Conservation (phyloP, 2,329 filamentous ascomycete genomes). For the Fusarium sp. region DNA sequence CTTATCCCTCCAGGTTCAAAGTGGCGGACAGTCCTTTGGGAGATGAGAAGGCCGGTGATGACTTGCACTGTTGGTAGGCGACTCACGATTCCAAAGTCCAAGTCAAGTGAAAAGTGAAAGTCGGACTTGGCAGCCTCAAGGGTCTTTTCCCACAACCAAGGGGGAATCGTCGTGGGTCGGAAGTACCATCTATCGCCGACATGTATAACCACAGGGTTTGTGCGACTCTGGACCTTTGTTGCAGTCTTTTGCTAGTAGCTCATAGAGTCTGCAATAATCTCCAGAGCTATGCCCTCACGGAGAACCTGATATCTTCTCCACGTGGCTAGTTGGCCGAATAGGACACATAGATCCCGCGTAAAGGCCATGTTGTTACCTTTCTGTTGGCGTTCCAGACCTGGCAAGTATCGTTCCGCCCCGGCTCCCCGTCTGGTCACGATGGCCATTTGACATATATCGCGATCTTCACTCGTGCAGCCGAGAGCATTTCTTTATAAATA, state of each 20-base stretch:
- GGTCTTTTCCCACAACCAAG: not conserved
- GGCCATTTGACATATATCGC: not conserved
- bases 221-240: not conserved
- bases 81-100: not conserved
- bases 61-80: not conserved
- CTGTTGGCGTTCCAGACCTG: not conserved
- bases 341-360: not conserved
- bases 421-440: not conserved
- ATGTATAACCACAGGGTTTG: not conserved
- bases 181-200: not conserved
- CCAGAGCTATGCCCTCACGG: not conserved
- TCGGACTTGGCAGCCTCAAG: constrained; percentile 2
- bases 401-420: not conserved
- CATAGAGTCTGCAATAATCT: constrained; percentile 1
- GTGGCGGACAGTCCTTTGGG: not conserved
- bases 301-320: not conserved
- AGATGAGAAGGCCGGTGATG: not conserved
- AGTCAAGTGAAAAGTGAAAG: constrained; percentile 6
- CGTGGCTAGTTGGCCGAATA: not conserved
- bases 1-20: not conserved
- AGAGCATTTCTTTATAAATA: not conserved
- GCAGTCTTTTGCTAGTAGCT: constrained; percentile 12
- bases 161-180: not conserved
- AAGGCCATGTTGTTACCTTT: not conserved
- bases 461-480: not conserved